These are phyloP conservation scores for Aspergillus sclerotialis DNA, from an alignment of 2,329 filamentous ascomycete genomes.

Conservation along the genomic window DNA sequence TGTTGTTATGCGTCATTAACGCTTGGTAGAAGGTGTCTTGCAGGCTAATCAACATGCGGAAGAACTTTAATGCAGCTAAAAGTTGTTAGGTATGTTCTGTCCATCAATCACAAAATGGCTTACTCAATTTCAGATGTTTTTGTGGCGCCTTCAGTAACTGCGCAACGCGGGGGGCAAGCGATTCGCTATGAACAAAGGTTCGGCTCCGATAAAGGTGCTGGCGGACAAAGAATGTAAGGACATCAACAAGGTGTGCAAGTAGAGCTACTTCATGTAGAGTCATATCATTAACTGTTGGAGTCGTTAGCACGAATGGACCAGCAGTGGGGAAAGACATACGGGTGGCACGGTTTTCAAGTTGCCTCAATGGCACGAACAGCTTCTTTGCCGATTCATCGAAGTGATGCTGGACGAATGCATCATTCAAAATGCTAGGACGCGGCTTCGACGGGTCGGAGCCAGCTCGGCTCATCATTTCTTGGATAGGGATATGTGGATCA, in stretches of 20 bases:
- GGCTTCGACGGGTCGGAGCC: slow-evolving; percentile 64
- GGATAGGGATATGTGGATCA: slow-evolving; percentile 59
- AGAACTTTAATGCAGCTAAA: slow-evolving; percentile 82
- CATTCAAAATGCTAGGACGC: slow-evolving; percentile 66
- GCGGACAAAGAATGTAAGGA: slow-evolving; percentile 87
- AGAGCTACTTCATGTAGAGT: slow-evolving; percentile 80
- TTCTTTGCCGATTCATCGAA: slow-evolving; percentile 81
- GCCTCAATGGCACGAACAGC: slow-evolving; percentile 79
- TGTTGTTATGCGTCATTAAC: slow-evolving; percentile 71
- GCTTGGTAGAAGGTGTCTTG: slow-evolving; percentile 89
- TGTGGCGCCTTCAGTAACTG: slow-evolving; percentile 77
- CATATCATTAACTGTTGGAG: slow-evolving; percentile 57
- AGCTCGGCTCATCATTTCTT: slow-evolving; percentile 52
- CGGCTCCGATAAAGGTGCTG: slow-evolving; percentile 83
- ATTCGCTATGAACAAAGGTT: slow-evolving; percentile 75
- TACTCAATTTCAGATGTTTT: slow-evolving; percentile 87
- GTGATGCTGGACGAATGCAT: slow-evolving; percentile 78
- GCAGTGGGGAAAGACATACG: slow-evolving; percentile 25
- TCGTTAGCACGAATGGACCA: too few species aligned
- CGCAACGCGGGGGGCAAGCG: slow-evolving; percentile 68
- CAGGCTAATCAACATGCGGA: slow-evolving; percentile 75
- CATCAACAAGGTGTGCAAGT: slow-evolving; percentile 84
- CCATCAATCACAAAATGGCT: slow-evolving; percentile 23
- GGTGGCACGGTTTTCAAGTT: slow-evolving; percentile 60
- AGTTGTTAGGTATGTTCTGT: slow-evolving; percentile 1